A percentile compares a stretch with the other conserved stretches of the same genome.
These are phyloP conservation scores for Yarrowia keelungensis DNA, from an alignment of 805 yeast genomes.

Conservation along the genomic window DNA sequence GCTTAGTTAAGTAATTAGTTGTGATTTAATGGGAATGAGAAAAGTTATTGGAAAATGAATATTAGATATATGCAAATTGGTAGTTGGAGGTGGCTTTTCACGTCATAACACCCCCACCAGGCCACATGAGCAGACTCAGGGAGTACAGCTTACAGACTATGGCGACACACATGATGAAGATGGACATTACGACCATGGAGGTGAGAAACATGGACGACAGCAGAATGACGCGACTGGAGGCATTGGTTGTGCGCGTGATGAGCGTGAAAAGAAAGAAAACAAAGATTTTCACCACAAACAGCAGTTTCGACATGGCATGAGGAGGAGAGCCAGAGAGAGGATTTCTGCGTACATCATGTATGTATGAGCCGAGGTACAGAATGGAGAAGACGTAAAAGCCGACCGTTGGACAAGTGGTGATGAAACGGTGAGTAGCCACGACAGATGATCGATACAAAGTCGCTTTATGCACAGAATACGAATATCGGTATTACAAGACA, in stretches of 20 bases:
- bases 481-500: background rate
- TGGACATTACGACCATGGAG: conserved; percentile 1
- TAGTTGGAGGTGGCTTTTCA: too few relatives aligned
- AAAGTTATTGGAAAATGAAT: too few relatives aligned
- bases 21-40: too few relatives aligned
- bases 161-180: background rate
- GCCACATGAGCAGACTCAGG: background rate
- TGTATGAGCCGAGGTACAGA: background rate
- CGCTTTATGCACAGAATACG: background rate
- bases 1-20: too few relatives aligned
- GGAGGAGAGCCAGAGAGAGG: background rate
- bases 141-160: background rate
- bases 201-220: conserved; percentile 1
- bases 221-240: background rate
- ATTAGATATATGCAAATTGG: too few relatives aligned
- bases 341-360: too few relatives aligned
- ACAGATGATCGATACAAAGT: too few relatives aligned
- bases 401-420: too few relatives aligned
- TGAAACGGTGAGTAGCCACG: too few relatives aligned
- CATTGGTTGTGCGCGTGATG: background rate
- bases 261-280: background rate
- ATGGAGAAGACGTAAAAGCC: too few relatives aligned
- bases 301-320: background rate
- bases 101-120: too few relatives aligned
- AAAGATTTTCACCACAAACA: background rate